A percentile compares a stretch with the other conserved stretches of the same genome.
phyloP scores from a whole-genome alignment of 176 grass and related monocot species.

The Coix lacrymajobi region DNA sequence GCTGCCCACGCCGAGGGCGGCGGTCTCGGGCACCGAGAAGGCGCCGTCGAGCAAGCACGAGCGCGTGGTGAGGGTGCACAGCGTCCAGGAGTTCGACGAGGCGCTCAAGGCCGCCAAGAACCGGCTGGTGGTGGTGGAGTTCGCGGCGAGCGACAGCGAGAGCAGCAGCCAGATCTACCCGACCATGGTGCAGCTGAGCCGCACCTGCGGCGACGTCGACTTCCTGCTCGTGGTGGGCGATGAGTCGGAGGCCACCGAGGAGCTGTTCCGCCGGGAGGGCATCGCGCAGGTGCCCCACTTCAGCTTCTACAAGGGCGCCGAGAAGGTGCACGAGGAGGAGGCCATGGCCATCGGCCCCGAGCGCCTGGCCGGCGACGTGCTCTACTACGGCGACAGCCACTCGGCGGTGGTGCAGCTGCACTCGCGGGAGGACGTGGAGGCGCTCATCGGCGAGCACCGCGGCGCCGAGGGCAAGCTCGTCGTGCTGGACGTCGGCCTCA shows the following conservation, averaged over 20 bases:
- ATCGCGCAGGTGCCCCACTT: conserved; percentile 72
- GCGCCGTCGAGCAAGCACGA: conserved; percentile 17
- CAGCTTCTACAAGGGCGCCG: conserved; percentile 82
- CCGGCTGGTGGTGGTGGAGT: conserved; percentile 93
- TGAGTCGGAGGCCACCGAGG: conserved; percentile 75
- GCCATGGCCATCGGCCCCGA: conserved; percentile 58
- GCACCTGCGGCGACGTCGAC: conserved; percentile 78
- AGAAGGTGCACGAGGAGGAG: conserved; percentile 92
- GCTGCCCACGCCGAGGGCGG: neutral
- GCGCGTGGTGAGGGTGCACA: conserved; percentile 62
- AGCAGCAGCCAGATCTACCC: conserved; percentile 78
- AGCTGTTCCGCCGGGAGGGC: conserved; percentile 64
- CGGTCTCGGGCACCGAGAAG: conserved; percentile 36
- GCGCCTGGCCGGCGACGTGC: conserved; percentile 66
- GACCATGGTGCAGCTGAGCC: conserved; percentile 78
- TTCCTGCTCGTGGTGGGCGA: conserved; percentile 96
- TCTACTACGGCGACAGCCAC: conserved; percentile 96
- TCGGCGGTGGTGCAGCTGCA: conserved; percentile 72
- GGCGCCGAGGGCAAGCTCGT: conserved; percentile 60
- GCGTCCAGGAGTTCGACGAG: conserved; percentile 62
- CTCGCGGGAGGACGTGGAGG: conserved; percentile 57
- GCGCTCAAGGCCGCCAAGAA: conserved; percentile 63
- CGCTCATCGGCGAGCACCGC: conserved; percentile 53
- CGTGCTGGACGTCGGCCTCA: conserved; percentile 92
- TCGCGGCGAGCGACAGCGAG: conserved; percentile 69